Evolutionary conservation across 2,329 filamentous ascomycete genomes (phyloP).

Genomic region (Gliomastix tumulicola): DNA sequence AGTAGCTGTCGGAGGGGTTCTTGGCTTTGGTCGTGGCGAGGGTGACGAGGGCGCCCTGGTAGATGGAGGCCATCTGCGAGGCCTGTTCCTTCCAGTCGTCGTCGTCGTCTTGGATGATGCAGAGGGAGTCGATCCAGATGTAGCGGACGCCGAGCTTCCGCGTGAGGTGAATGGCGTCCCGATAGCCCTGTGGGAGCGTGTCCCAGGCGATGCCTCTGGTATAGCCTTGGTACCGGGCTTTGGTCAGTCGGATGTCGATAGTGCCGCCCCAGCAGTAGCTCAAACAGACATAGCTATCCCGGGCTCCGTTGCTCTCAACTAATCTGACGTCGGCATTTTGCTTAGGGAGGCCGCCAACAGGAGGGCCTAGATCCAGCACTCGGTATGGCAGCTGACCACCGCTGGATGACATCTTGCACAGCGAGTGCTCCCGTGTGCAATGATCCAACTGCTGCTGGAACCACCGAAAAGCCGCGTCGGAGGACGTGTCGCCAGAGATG

Average conservation of each 20-base stretch:
- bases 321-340: too few species aligned
- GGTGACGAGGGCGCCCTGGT: background rate
- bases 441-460: too few species aligned
- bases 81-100: conserved; percentile 1
- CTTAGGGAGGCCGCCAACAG: too few species aligned
- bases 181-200: conserved; percentile 2
- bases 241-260: background rate
- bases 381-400: too few species aligned
- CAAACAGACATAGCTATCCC: conserved; percentile 3
- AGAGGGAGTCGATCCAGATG: conserved; percentile 2
- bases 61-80: conserved; percentile 1
- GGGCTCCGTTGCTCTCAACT: too few species aligned
- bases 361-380: too few species aligned
- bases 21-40: background rate
- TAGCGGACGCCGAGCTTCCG: conserved; percentile 1
- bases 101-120: conserved; percentile 1
- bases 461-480: too few species aligned
- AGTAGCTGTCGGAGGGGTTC: background rate
- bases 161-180: conserved; percentile 1
- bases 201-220: conserved; percentile 1
- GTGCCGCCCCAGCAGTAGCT: conserved; percentile 2
- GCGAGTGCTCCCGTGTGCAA: too few species aligned
- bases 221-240: background rate
- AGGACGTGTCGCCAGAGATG: too few species aligned
- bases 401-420: too few species aligned